Base-by-base conservation (phyloP, 208 protist genomes). In the Acanthamoeba royreba region DNA sequence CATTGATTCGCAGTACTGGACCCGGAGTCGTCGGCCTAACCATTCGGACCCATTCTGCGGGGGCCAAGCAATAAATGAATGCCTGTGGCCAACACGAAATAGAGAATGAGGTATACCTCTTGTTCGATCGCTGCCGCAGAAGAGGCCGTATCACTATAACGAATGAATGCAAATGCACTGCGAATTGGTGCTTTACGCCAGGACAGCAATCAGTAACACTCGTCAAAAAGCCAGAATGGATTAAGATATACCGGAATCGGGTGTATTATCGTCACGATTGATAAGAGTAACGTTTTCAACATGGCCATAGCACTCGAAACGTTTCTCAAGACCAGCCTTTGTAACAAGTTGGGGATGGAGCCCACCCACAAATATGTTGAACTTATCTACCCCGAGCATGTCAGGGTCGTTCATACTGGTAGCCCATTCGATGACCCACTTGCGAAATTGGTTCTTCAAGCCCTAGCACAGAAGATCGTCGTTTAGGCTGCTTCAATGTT, bases 351-450 rank as follows among this genome's bases (percentile, higher is more conserved):
- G 22, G 22, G 93, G 86, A 47, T 95, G 93, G 58, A 95, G 93
- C 5, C 93, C 93, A 11, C 93, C 93, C 2, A 95, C 66, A 42
- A 93, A 95, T 25, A 95, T 33, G 42, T 93, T 49, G 69, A 49
- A 53, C 52, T 58, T 81, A 49, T 95, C 88, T 8, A 95, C 83
- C 25, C 93, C 93, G 11, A 93, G 53, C 38, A 72, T 43, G 25
- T 95, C 93, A 13, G 93, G 89, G 66, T 93, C 89, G 69, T 95
- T 93, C 5, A 17, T 66, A 49, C 61, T 89, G n/a, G 93, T 94
- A 1, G 88, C 89, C 93, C 93, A 95, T 47, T 95, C 93, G 8
- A 95, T 72, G 19, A 95, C 93, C 93, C 86, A 93, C 53, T 93
- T 83, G 17, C 88, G 47, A 17, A 22, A 89, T 25, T 87, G 49